Conservation (phyloP, 148 eudicot genomes). For the Selenicereus undatus region DNA sequence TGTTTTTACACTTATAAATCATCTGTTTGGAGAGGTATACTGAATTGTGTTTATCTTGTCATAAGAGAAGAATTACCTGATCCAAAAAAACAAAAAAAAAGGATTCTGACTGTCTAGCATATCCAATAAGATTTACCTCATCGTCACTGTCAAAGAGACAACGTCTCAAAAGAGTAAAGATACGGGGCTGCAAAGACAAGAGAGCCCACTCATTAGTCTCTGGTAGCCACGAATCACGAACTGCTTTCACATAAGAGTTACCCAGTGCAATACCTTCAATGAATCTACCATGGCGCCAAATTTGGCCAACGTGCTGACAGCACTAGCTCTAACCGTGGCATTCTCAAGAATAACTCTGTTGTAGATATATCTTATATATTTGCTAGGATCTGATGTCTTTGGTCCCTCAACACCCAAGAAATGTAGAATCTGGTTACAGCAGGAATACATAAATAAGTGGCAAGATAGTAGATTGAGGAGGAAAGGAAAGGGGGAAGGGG, state of each 20-base stretch:
- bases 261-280: conserved; percentile 58
- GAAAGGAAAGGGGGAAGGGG: background rate
- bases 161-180: conserved; percentile 79
- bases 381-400: conserved; percentile 93
- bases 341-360: conserved; percentile 95
- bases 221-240: background rate
- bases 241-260: background rate
- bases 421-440: conserved; percentile 67
- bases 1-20: background rate
- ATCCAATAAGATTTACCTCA: conserved; percentile 55
- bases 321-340: conserved; percentile 96
- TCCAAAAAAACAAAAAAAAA: background rate
- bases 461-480: background rate
- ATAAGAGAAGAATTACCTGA: background rate
- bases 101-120: background rate
- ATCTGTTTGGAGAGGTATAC: background rate
- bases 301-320: conserved; percentile 97
- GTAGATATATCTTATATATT: conserved; percentile 90
- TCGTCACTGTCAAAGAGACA: conserved; percentile 98
- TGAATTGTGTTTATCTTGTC: background rate
- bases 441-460: background rate
- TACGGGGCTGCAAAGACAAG: conserved; percentile 73
- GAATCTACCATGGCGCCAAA: conserved; percentile 90
- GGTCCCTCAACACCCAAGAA: conserved; percentile 98
- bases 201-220: conserved; percentile 16